A percentile compares a stretch with the other conserved stretches of the same genome.
phyloP scores from a whole-genome alignment of 495 filamentous ascomycete genomes.

The Penicillium angulare region DNA sequence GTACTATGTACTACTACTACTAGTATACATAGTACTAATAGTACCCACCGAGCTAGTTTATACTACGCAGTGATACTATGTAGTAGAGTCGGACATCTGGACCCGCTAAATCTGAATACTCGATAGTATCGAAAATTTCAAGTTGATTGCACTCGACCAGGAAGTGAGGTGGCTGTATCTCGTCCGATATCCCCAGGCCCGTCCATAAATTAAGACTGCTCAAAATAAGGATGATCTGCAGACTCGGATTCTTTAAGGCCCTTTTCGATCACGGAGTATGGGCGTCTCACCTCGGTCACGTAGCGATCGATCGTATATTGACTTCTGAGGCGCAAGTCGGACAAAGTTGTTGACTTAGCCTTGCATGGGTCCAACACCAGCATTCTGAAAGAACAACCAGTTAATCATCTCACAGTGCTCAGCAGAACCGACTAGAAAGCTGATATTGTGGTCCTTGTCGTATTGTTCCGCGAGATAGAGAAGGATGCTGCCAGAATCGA shows the following conservation, averaged over 20 bases:
- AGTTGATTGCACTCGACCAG: too few species aligned
- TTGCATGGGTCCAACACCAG: not conserved
- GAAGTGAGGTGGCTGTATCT: too few species aligned
- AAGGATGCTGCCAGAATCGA: not conserved
- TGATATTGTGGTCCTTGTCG: not conserved
- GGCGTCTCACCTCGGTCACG: not conserved
- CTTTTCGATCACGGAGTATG: not conserved
- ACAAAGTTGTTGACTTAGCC: not conserved
- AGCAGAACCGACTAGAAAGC: not conserved
- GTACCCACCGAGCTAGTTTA: too few species aligned
- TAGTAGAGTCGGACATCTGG: too few species aligned
- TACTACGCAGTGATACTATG: too few species aligned
- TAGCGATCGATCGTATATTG: not conserved
- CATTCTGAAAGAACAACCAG: not conserved
- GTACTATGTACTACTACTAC: too few species aligned
- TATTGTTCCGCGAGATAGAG: not conserved
- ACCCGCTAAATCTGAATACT: too few species aligned
- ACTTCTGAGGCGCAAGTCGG: not conserved
- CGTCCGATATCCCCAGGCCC: too few species aligned
- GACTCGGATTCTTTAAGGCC: not conserved
- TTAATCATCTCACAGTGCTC: not conserved
- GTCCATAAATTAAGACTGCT: too few species aligned
- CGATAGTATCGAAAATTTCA: too few species aligned
- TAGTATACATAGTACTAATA: too few species aligned
- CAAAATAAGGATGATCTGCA: too few species aligned